Conservation (phyloP, 345 rosid species). For the Syzygium grande region DNA sequence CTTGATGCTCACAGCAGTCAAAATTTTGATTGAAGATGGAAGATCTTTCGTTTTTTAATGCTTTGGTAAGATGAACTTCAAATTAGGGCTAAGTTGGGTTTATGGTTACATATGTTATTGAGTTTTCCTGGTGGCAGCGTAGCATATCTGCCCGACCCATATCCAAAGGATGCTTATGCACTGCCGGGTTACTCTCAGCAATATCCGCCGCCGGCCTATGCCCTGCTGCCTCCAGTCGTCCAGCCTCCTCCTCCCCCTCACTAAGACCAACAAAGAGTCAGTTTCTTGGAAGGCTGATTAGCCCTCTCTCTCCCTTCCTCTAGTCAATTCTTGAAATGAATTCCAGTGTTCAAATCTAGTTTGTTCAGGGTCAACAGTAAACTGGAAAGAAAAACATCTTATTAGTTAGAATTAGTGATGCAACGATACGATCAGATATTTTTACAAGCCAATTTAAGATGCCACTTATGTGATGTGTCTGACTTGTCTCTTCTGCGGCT, state of each 20-base stretch:
- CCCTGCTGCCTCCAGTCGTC: rapidly evolving
- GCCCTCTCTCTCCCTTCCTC: background rate
- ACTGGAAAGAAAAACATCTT: background rate
- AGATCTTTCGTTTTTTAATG: background rate
- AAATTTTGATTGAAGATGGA: background rate
- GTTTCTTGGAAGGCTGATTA: background rate
- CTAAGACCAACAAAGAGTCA: background rate
- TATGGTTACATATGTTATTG: background rate
- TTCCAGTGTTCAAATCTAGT: background rate
- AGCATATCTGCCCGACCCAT: background rate
- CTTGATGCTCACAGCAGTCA: too few relatives aligned
- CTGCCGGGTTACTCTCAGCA: background rate
- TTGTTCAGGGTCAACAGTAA: background rate
- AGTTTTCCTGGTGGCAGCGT: background rate
- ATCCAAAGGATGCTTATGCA: background rate
- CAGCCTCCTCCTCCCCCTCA: background rate
- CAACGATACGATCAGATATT: background rate
- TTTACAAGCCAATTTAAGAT: background rate
- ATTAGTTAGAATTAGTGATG: background rate
- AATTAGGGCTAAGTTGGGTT: background rate
- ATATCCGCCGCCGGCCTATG: background rate
- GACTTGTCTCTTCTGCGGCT: background rate
- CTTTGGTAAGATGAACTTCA: background rate
- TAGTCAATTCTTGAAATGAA: background rate
- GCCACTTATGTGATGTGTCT: background rate